phyloP scores from a whole-genome alignment of 805 yeast species.

The Myxozyma neglecta region DNA sequence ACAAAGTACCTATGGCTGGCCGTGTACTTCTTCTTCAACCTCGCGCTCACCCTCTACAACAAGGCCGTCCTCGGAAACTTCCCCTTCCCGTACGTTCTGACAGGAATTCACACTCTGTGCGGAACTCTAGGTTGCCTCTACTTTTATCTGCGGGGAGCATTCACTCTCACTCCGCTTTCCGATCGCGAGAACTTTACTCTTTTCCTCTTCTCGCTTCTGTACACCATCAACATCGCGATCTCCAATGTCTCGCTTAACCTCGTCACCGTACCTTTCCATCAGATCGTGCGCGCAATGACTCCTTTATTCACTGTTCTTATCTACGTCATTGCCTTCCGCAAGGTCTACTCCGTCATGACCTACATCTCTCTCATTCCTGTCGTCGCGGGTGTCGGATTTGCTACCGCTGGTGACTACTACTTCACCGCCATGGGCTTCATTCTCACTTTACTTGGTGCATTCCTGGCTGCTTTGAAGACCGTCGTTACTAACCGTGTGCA shows the following conservation, averaged over 20 bases:
- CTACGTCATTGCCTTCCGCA: slow-evolving; percentile 34
- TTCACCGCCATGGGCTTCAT: slow-evolving; percentile 36
- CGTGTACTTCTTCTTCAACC: slow-evolving; percentile 37
- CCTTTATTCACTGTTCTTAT: slow-evolving; percentile 36
- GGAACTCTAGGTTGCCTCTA: slow-evolving; percentile 35
- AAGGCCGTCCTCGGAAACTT: slow-evolving; percentile 37
- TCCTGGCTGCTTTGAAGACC: slow-evolving; percentile 37
- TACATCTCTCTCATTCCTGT: slow-evolving; percentile 36
- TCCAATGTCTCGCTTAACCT: slow-evolving; percentile 37
- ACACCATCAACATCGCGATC: slow-evolving; percentile 38
- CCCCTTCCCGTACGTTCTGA: slow-evolving; percentile 37
- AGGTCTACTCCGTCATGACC: slow-evolving; percentile 34
- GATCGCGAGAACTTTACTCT: slow-evolving; percentile 34
- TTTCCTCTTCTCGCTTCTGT: slow-evolving; percentile 34
- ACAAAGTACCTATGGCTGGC: slow-evolving; percentile 35
- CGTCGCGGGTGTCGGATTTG: slow-evolving; percentile 37
- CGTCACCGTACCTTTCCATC: slow-evolving; percentile 38
- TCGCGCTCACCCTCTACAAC: slow-evolving; percentile 36
- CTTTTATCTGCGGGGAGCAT: slow-evolving; percentile 32
- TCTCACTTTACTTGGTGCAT: slow-evolving; percentile 36
- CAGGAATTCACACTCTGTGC: slow-evolving; percentile 36
- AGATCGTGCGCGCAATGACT: slow-evolving; percentile 37
- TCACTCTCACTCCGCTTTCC: slow-evolving; percentile 33
- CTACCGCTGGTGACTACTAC: slow-evolving; percentile 37
- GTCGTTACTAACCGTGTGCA: slow-evolving; percentile 37